Evolutionary conservation across 2,329 filamentous ascomycete genomes (phyloP).

Genomic region (Sporothrix dimorphospora): DNA sequence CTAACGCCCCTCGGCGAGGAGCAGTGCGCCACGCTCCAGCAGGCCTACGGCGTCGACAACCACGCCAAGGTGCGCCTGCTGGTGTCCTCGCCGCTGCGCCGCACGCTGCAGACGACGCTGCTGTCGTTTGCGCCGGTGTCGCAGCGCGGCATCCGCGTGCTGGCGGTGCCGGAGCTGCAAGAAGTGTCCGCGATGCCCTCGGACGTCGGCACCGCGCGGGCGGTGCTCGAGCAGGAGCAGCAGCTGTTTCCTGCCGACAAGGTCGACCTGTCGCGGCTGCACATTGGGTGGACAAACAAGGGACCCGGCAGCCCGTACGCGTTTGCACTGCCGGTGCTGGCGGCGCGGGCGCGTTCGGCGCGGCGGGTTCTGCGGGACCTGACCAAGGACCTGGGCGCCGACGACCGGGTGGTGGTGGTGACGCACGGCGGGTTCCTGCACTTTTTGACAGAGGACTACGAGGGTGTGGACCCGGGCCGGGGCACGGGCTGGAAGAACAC

Average conservation of each 20-base stretch:
- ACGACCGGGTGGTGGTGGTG: slow-evolving; percentile 58
- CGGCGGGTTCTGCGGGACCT: slow-evolving; percentile 60
- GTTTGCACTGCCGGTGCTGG: slow-evolving; percentile 57
- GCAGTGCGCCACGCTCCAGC: slow-evolving; percentile 69
- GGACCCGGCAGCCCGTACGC: slow-evolving; percentile 48
- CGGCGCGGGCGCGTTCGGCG: slow-evolving; percentile 62
- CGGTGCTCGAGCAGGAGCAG: slow-evolving; percentile 57
- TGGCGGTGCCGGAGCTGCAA: slow-evolving; percentile 75
- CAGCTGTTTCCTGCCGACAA: slow-evolving; percentile 52
- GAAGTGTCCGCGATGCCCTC: slow-evolving; percentile 76
- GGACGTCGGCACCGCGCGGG: slow-evolving; percentile 68
- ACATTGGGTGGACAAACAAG: slow-evolving; percentile 75
- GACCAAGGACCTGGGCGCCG: slow-evolving; percentile 43
- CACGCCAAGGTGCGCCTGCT: slow-evolving; percentile 69
- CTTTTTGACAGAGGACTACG: slow-evolving; percentile 82
- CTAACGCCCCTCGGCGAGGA: slow-evolving; percentile 75
- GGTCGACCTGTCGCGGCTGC: slow-evolving; percentile 67
- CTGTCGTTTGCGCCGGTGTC: slow-evolving; percentile 66
- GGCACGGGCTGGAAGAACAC: slow-evolving; percentile 75
- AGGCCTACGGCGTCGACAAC: slow-evolving; percentile 59
- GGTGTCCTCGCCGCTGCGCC: slow-evolving; percentile 76
- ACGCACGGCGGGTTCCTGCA: slow-evolving; percentile 55
- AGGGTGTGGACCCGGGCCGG: slow-evolving; percentile 52
- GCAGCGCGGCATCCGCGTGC: slow-evolving; percentile 52
- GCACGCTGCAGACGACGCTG: slow-evolving; percentile 79